Evolutionary conservation across 306 rosid genomes (phyloP), one percentile per base, ranked within the genome.

Genomic region (Citrullus mucosospermus): DNA sequence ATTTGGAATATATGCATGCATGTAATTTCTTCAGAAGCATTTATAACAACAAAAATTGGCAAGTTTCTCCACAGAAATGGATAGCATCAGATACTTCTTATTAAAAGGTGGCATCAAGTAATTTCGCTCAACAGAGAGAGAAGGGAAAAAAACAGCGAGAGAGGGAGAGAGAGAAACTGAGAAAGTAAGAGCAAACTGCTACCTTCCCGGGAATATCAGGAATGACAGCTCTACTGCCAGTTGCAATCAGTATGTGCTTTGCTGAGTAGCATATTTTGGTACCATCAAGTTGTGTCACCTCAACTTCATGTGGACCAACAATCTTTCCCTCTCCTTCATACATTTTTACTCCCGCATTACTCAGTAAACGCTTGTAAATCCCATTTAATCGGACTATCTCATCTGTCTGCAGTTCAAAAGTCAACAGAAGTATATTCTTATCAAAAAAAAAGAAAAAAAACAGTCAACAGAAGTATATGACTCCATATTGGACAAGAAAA

Each of bases 261-360:
- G 98, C 97, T 48, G 97, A 85, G 83, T 87, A 95, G 71, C 93
- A 84, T 86, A 95, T 75, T 83, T 92, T 95, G 80, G 98, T 95
- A 78, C 97, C 97, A 91, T 95, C 98, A 78, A 92, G 86, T 81
- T 95, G 98, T 67, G 92, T 95, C 83, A 95, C 93, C 90, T 92
- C 96, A 84, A 95, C 97, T 81, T 95, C 98, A 84, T 95, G 86
- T 57, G 93, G 97, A 80, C 96, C 89, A 59, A 81, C 97, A 77
- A 95, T 58, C 89, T 68, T 95, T 57, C 97, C 98, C 88, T 91
- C 98, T 48, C 98, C 98, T 86, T 95, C 97, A 82, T 82, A 92
- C 80, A 84, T 82, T 88, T 95, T 92, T 57, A 89, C 97, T 80
- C 96, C 97, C 79, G 97, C 82, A 84, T 89, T 92, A 56, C 92